Conservation (phyloP, 208 protist species). For the Lotmaria passim region DNA sequence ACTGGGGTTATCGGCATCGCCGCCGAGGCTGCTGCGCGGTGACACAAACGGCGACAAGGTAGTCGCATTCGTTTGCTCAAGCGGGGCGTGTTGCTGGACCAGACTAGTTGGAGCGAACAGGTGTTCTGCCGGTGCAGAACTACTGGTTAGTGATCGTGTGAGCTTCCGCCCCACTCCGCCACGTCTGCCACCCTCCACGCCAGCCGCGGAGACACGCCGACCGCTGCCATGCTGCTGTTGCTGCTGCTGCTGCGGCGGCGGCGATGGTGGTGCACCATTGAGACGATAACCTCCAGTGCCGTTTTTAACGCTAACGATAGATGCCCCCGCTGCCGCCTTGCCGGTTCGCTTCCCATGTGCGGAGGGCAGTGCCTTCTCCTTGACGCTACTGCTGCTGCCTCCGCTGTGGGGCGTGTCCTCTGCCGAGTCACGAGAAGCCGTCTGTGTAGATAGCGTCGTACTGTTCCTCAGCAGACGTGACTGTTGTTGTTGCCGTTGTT, state of each 20-base stretch:
- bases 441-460: neutral
- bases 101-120: neutral
- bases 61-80: neutral
- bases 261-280: too few species aligned
- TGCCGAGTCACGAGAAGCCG: neutral
- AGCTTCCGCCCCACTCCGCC: neutral
- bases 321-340: too few species aligned
- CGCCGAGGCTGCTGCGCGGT: conserved; percentile 10
- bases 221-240: too few species aligned
- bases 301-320: neutral
- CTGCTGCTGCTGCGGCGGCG: too few species aligned
- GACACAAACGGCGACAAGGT: conserved; percentile 9
- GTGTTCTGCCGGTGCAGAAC: neutral
- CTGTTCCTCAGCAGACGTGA: neutral
- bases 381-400: neutral
- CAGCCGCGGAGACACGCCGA: neutral
- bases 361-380: neutral
- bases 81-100: neutral
- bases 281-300: too few species aligned
- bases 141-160: neutral
- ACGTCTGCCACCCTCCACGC: neutral
- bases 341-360: neutral
- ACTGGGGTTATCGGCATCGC: neutral
- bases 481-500: too few species aligned
- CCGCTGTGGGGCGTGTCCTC: conserved; percentile 17